Evolutionary conservation across 441 rosid species (phyloP).

Genomic region (Corymbia citriodora): DNA sequence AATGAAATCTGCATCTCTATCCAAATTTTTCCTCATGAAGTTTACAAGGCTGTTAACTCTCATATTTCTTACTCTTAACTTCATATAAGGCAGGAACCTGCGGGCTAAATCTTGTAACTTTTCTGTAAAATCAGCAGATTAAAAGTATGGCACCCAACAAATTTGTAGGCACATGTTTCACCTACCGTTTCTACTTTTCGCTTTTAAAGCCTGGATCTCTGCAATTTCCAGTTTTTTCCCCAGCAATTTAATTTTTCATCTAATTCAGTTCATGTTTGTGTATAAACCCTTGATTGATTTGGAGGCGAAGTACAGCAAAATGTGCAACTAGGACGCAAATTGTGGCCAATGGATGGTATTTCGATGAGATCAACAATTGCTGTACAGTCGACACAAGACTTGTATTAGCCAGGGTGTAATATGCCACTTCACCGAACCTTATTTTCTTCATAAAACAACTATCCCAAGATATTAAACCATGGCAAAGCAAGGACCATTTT

Average conservation of each 20-base stretch:
- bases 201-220: background rate
- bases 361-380: background rate
- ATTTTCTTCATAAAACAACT: background rate
- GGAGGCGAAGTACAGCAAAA: background rate
- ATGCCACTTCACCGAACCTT: background rate
- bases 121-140: background rate
- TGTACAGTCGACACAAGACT: background rate
- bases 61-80: background rate
- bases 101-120: background rate
- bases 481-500: background rate
- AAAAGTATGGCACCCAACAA: background rate
- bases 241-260: background rate
- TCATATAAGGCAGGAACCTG: background rate
- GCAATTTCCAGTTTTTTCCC: background rate
- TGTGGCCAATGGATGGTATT: background rate
- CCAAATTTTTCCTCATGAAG: background rate
- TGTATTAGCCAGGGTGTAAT: background rate
- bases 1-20: background rate
- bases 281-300: background rate
- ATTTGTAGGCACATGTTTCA: background rate
- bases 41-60: background rate
- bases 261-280: background rate
- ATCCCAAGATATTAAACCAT: background rate
- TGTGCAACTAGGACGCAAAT: background rate
- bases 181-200: background rate